These are phyloP conservation scores for Podospora fimiseda DNA, from an alignment of 495 filamentous ascomycete genomes.

Conservation along the genomic window DNA sequence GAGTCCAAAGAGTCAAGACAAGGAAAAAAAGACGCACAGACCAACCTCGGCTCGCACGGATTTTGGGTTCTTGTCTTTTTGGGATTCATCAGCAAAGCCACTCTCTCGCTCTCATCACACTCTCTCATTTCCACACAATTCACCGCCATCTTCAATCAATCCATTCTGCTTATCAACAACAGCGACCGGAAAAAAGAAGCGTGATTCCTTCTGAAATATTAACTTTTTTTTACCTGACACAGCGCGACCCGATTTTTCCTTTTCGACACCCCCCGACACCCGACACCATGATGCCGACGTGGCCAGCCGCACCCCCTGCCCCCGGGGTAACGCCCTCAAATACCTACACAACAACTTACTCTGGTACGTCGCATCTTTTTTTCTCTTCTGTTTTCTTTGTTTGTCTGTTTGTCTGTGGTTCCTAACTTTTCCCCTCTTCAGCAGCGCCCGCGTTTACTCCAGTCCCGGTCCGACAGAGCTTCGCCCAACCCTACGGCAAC, in stretches of 20 bases:
- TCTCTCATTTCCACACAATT: background rate
- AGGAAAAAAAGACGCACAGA: too few relatives aligned
- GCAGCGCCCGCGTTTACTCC: constrained; percentile 45
- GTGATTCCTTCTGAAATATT: background rate
- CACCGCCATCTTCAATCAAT: constrained; percentile 1
- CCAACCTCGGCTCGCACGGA: too few relatives aligned
- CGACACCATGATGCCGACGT: constrained; percentile 27
- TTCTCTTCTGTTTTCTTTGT: background rate
- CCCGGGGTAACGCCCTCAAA: constrained; percentile 31
- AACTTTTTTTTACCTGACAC: background rate
- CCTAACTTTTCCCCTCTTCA: constrained; percentile 13
- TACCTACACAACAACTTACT: constrained; percentile 27
- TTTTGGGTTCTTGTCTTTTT: too few relatives aligned
- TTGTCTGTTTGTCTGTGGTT: background rate
- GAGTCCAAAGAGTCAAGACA: too few relatives aligned
- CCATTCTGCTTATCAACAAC: too few relatives aligned
- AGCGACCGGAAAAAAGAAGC: too few relatives aligned
- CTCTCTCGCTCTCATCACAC: background rate
- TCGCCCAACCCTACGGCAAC: constrained; percentile 33
- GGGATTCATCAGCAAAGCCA: background rate
- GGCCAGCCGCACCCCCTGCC: constrained; percentile 21
- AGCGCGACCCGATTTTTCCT: background rate
- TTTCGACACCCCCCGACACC: background rate
- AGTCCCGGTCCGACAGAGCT: constrained; percentile 42
- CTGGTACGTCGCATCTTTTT: constrained; percentile 11